Percentiles rank a stretch among this genome's conserved stretches.
These are phyloP conservation scores for Aspergillus taichungensis DNA, from an alignment of 495 filamentous ascomycete genomes.

Conservation along the genomic window DNA sequence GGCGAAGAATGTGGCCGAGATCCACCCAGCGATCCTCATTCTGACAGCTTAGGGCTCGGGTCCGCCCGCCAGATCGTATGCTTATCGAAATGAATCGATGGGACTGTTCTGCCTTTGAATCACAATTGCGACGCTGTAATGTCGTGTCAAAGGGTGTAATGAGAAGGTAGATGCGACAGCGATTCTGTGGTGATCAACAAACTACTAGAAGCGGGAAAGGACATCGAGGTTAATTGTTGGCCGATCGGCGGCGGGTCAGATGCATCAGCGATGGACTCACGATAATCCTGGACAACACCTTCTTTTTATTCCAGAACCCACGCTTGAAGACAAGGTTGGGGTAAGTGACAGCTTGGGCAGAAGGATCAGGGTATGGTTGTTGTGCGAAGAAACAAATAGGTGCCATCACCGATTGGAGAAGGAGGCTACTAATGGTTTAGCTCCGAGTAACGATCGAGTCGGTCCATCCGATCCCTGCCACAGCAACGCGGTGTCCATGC, in stretches of 20 bases:
- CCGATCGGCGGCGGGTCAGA: too few species aligned
- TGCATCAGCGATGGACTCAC: too few species aligned
- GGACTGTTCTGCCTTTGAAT: background rate
- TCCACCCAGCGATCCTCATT: slow-evolving; percentile 34
- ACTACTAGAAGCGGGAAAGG: slow-evolving; percentile 28
- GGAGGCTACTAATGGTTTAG: too few species aligned
- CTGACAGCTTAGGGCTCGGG: slow-evolving; percentile 14
- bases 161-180: background rate
- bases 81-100: background rate
- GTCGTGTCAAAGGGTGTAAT: background rate
- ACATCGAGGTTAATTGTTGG: background rate
- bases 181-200: slow-evolving; percentile 26
- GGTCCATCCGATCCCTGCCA: slow-evolving; percentile 22
- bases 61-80: slow-evolving; percentile 2
- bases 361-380: too few species aligned
- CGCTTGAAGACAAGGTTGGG: too few species aligned
- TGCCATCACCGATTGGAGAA: too few species aligned
- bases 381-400: too few species aligned
- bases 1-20: slow-evolving; percentile 29
- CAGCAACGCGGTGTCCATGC: slow-evolving; percentile 22
- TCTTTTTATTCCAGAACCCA: too few species aligned
- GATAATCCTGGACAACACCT: too few species aligned
- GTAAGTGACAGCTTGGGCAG: too few species aligned
- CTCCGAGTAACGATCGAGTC: too few species aligned
- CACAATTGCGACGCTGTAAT: background rate